A percentile compares a stretch with the other conserved stretches of the same genome.
Conservation (phyloP, 2,329 filamentous ascomycete genomes). For the Microdochium trichocladiopsis region DNA sequence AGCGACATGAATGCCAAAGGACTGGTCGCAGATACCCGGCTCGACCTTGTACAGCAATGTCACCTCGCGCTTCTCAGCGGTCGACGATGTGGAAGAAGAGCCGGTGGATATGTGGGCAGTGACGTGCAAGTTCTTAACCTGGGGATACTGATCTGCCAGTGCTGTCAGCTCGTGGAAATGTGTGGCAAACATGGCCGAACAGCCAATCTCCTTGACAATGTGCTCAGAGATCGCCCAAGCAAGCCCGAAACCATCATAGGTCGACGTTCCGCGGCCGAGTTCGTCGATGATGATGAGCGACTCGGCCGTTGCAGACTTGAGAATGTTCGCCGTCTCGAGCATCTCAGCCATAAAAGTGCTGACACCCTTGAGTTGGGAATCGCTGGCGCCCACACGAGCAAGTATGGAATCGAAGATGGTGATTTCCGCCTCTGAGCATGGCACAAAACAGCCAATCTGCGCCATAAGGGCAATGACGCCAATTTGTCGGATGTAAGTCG, state of each 20-base stretch:
- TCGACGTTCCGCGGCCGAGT: constrained; percentile 90
- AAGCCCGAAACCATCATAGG: constrained; percentile 97
- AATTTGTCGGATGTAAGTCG: constrained; percentile 95
- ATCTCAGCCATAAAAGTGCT: constrained; percentile 99
- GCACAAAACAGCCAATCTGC: constrained; percentile 93
- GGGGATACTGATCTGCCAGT: constrained; percentile 75
- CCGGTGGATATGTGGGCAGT: constrained; percentile 77
- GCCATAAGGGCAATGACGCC: constrained; percentile 97
- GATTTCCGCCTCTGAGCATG: constrained; percentile 81
- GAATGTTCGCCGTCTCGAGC: constrained; percentile 96
- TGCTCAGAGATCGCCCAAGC: constrained; percentile 99
- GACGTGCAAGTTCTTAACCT: constrained; percentile 90
- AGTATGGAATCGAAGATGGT: constrained; percentile 97
- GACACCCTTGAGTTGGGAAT: constrained; percentile 95
- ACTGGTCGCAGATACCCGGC: constrained; percentile 92
- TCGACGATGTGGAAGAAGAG: constrained; percentile 23
- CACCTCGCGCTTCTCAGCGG: constrained; percentile 66
- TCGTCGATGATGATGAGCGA: constrained; percentile 98
- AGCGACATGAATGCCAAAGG: constrained; percentile 96
- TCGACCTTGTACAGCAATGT: constrained; percentile 96
- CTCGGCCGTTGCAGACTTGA: constrained; percentile 92
- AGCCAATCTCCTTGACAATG: constrained; percentile 90
- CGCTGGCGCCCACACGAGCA: constrained; percentile 88
- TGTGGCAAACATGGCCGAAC: constrained; percentile 91
- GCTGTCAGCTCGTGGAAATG: constrained; percentile 98